Conservation (phyloP, 2,329 filamentous ascomycete genomes). For the Beauveria brongniartii region DNA sequence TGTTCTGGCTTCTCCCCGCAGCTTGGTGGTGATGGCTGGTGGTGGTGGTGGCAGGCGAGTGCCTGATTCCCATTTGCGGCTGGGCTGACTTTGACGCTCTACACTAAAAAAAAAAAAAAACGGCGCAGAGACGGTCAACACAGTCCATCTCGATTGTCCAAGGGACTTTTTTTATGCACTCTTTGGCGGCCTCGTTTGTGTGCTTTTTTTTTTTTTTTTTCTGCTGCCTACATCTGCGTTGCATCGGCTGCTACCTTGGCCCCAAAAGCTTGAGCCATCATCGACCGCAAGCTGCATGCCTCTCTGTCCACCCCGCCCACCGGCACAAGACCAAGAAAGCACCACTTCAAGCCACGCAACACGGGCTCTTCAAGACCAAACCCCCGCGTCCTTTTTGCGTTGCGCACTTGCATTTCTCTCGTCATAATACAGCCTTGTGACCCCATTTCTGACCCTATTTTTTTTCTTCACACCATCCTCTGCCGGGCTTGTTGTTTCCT, state of each 20-base stretch:
- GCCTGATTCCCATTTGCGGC: constrained; percentile 4
- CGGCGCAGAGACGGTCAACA: background rate
- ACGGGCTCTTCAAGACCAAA: background rate
- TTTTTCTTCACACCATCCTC: background rate
- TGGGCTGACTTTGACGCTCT: background rate
- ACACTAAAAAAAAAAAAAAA: background rate
- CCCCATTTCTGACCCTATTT: background rate
- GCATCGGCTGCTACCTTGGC: background rate
- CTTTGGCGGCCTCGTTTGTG: background rate
- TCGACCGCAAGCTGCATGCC: background rate
- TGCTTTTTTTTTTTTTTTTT: background rate
- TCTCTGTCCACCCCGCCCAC: background rate
- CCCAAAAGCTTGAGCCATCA: background rate
- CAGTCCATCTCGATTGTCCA: background rate
- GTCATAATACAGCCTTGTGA: constrained; percentile 6
- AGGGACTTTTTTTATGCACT: background rate
- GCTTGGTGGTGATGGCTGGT: too few species aligned
- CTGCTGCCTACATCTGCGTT: background rate
- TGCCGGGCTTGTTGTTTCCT: too few species aligned
- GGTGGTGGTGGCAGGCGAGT: background rate
- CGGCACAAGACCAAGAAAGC: background rate
- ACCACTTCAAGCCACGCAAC: background rate
- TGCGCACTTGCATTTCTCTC: background rate
- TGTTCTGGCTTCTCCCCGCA: background rate
- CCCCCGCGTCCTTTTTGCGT: constrained; percentile 1